These are phyloP conservation scores for Dactylonectria estremocensis DNA, from an alignment of 2,329 filamentous ascomycete species.

Conservation along the genomic window DNA sequence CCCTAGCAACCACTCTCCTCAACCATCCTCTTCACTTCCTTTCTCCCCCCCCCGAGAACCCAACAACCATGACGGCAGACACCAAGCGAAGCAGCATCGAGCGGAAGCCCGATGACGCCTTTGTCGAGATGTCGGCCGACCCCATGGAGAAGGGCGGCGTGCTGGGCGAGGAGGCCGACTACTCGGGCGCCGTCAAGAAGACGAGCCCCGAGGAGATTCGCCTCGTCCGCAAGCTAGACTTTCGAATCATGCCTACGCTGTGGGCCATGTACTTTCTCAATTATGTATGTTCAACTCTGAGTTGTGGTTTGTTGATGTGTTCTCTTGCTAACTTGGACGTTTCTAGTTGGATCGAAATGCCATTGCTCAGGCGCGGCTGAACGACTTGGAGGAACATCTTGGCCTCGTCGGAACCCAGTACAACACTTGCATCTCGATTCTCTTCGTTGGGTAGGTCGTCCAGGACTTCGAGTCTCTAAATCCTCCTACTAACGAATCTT, in stretches of 20 bases:
- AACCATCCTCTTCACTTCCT: too few relatives aligned
- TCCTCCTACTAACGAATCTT: neutral
- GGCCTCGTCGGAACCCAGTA: conserved; percentile 57
- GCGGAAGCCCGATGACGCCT: conserved; percentile 43
- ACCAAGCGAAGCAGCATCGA: conserved; percentile 43
- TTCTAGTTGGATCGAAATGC: conserved; percentile 66
- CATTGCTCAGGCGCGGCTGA: conserved; percentile 70
- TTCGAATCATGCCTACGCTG: conserved; percentile 55
- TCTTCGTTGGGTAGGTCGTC: conserved; percentile 54
- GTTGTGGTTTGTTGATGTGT: accelerated
- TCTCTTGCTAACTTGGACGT: neutral
- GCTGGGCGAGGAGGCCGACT: conserved; percentile 47
- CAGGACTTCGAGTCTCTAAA: accelerated
- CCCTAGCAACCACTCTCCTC: too few relatives aligned
- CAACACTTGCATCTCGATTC: conserved; percentile 54
- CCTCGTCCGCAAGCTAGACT: conserved; percentile 56
- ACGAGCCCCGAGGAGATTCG: conserved; percentile 53
- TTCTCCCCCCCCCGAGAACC: neutral
- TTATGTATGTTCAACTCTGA: conserved; percentile 44
- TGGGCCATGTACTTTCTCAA: conserved; percentile 59
- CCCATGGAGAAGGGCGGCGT: conserved; percentile 43
- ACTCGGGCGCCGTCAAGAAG: conserved; percentile 54
- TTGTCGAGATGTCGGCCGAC: conserved; percentile 43
- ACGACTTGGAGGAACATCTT: conserved; percentile 68
- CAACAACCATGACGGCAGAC: conserved; percentile 32